Conservation (phyloP, 2,329 filamentous ascomycete genomes). For the Cladosporium velox region DNA sequence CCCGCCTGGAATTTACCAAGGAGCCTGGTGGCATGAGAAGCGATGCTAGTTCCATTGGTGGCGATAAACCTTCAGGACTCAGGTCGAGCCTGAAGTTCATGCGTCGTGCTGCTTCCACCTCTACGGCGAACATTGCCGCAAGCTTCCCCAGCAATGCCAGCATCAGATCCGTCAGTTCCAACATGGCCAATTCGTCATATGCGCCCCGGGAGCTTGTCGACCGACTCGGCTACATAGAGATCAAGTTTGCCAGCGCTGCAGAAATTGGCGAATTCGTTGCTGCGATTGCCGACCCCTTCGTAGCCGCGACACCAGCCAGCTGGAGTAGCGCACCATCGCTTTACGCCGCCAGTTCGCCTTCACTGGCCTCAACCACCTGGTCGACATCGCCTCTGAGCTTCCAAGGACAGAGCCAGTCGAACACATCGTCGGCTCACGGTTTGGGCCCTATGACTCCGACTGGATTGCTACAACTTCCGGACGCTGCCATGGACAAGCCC, state of each 20-base stretch:
- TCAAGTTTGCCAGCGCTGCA: constrained; percentile 15
- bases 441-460: constrained; percentile 18
- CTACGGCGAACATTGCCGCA: neutral
- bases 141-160: constrained; percentile 15
- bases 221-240: constrained; percentile 18
- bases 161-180: constrained; percentile 17
- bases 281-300: constrained; percentile 16
- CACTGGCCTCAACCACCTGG: constrained; percentile 3
- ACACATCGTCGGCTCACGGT: neutral
- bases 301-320: constrained; percentile 13
- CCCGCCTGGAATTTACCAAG: constrained; percentile 12
- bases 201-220: constrained; percentile 15
- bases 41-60: neutral
- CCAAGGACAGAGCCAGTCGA: neutral
- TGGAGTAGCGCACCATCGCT: constrained; percentile 17
- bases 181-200: constrained; percentile 11
- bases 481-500: constrained; percentile 14
- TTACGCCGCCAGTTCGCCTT: constrained; percentile 17
- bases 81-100: constrained; percentile 17
- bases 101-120: constrained; percentile 10
- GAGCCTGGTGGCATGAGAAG: constrained; percentile 11
- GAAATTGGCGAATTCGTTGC: constrained; percentile 9
- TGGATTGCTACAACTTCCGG: constrained; percentile 13
- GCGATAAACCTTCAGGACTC: constrained; percentile 11
- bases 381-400: constrained; percentile 17